Percentiles rank a stretch among this genome's conserved stretches.
These are phyloP conservation scores for Hsuehochloa calcarea DNA, from an alignment of 176 grass and related monocot genomes.

Conservation along the genomic window DNA sequence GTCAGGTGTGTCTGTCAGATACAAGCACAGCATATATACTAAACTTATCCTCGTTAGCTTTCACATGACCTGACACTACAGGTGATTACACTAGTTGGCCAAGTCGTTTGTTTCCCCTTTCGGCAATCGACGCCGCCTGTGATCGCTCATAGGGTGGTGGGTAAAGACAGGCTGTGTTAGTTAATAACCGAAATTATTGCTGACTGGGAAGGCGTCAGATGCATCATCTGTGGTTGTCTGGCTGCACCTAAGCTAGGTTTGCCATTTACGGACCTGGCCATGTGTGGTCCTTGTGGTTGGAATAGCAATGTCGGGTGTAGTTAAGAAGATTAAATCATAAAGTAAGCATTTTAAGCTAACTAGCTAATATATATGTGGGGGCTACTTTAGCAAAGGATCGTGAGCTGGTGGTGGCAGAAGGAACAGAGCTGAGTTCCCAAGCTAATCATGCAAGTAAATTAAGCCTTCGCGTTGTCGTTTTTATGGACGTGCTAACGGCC, in stretches of 20 bases:
- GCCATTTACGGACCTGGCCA: background rate
- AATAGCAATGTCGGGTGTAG: background rate
- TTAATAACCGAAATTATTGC: constrained; percentile 28
- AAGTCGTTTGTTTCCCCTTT: constrained; percentile 25
- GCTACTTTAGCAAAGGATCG: constrained; percentile 6
- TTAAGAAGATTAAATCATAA: constrained; percentile 28
- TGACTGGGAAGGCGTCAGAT: background rate
- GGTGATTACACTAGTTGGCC: background rate
- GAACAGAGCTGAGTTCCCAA: background rate
- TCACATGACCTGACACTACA: constrained; percentile 22
- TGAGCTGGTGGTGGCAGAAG: constrained; percentile 30
- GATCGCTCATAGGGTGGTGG: constrained; percentile 15
- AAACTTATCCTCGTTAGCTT: constrained; percentile 19
- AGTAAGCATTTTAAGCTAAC: background rate
- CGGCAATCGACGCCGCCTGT: constrained; percentile 28
- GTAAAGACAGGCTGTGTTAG: background rate
- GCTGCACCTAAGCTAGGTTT: constrained; percentile 5
- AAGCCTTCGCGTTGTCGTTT: constrained; percentile 22
- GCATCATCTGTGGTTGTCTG: constrained; percentile 18
- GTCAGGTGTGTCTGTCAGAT: constrained; percentile 26
- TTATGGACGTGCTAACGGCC: constrained; percentile 21
- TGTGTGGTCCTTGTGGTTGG: constrained; percentile 8
- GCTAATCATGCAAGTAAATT: constrained; percentile 34
- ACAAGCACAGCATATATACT: background rate
- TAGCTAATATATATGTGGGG: background rate